Percentiles rank a stretch among this genome's conserved stretches.
Evolutionary conservation across 129 eudicot genomes (phyloP).

Genomic region (Tagetes erecta): DNA sequence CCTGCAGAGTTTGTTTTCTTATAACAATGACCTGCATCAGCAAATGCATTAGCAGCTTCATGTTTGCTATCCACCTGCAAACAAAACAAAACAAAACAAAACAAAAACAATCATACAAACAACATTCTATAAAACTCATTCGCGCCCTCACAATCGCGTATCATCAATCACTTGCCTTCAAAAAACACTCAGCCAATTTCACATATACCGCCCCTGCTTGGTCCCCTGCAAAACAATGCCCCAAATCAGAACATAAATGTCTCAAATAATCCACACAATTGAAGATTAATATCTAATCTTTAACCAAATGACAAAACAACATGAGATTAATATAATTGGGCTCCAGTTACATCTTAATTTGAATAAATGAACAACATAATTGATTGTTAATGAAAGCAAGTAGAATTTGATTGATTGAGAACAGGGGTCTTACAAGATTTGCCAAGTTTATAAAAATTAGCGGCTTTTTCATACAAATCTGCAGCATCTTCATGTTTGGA

Average conservation of each 20-base stretch:
- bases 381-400: too few species aligned
- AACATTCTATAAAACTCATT: background rate
- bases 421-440: background rate
- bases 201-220: constrained; percentile 12
- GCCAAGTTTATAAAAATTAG: constrained; percentile 10
- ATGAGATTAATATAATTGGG: background rate
- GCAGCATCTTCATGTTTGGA: constrained; percentile 16
- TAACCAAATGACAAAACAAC: background rate
- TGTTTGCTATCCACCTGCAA: constrained; percentile 14
- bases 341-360: too few species aligned
- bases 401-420: background rate
- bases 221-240: background rate
- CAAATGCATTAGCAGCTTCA: constrained; percentile 12
- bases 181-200: constrained; percentile 7
- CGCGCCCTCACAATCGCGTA: background rate
- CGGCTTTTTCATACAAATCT: constrained; percentile 7
- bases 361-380: too few species aligned
- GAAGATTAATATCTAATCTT: background rate
- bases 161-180: constrained; percentile 9
- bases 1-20: constrained; percentile 13
- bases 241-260: background rate
- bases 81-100: too few species aligned
- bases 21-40: constrained; percentile 19
- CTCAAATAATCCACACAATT: background rate
- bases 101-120: background rate